Conservation (phyloP, 2,329 filamentous ascomycete genomes). For the Colletotrichum lindemuthianum region DNA sequence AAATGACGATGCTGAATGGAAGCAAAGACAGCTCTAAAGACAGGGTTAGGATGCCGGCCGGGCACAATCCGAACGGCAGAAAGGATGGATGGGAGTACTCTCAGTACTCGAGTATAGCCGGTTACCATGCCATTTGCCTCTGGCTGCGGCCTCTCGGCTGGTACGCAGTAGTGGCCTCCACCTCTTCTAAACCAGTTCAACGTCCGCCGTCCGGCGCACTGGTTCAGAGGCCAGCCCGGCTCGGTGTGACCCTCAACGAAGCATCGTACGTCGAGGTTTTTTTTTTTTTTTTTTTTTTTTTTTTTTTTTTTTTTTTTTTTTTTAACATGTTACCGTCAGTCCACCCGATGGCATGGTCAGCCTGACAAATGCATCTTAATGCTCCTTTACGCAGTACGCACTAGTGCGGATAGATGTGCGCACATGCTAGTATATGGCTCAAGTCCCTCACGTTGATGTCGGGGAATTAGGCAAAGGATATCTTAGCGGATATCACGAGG, state of each 20-base stretch:
- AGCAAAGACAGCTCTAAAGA: constrained; percentile 3
- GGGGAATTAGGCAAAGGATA: no score
- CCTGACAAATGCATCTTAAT: constrained; percentile 14
- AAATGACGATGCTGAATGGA: not conserved
- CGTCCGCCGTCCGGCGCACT: constrained; percentile 28
- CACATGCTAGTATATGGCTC: no score
- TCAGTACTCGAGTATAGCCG: no score
- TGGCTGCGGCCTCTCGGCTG: constrained; percentile 13
- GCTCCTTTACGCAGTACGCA: not conserved
- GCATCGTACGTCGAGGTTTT: constrained; percentile 24
- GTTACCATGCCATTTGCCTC: constrained; percentile 5
- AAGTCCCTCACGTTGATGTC: no score
- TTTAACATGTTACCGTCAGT: constrained; percentile 13
- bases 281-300: constrained; percentile 24
- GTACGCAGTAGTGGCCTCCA: constrained; percentile 25
- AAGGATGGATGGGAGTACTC: not conserved
- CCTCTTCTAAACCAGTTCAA: constrained; percentile 32
- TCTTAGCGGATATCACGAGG: no score
- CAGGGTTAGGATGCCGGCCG: constrained; percentile 27
- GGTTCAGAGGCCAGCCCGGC: constrained; percentile 13
- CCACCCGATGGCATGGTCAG: constrained; percentile 11
- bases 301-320: constrained; percentile 21
- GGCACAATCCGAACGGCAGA: constrained; percentile 31
- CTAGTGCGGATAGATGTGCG: no score
- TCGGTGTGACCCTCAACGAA: constrained; percentile 26